Percentiles rank a stretch among this genome's conserved stretches.
These are phyloP conservation scores for Chlorencoelia australis DNA, from an alignment of 2,329 filamentous ascomycete genomes.

Conservation along the genomic window DNA sequence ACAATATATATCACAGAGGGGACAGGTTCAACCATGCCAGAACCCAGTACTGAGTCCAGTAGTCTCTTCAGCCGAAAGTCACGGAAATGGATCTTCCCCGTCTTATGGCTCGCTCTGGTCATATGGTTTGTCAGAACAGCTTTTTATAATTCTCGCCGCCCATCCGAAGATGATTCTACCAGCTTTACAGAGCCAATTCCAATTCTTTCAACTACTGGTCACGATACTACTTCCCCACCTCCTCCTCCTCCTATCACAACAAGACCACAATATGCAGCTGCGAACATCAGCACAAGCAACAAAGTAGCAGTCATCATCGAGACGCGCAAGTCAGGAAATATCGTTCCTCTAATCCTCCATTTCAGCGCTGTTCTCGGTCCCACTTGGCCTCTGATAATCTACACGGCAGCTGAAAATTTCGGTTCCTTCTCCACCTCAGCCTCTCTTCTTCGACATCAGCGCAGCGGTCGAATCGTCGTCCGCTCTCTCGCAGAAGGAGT, in stretches of 20 bases:
- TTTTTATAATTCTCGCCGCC: background rate
- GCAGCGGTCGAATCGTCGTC: conserved; percentile 27
- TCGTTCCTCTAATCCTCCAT: conserved; percentile 31
- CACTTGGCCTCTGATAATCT: conserved; percentile 35
- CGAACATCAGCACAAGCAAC: conserved; percentile 18
- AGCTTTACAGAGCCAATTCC: background rate
- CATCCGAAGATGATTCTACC: background rate
- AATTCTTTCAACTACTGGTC: background rate
- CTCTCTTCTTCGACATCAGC: conserved; percentile 29
- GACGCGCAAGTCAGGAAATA: conserved; percentile 25
- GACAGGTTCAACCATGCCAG: too few species aligned
- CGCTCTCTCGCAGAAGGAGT: conserved; percentile 29
- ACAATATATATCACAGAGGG: too few species aligned
- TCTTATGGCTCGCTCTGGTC: conserved; percentile 1
- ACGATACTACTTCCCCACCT: too few species aligned
- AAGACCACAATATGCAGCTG: conserved; percentile 5
- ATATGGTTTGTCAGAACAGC: conserved; percentile 3
- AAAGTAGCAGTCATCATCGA: conserved; percentile 32
- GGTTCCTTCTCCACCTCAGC: conserved; percentile 27
- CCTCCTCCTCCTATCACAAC: background rate
- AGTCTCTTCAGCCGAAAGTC: conserved; percentile 4
- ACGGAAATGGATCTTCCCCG: conserved; percentile 3
- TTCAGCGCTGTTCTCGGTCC: conserved; percentile 33
- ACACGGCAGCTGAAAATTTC: conserved; percentile 26
- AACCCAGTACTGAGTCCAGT: conserved; percentile 1